These are phyloP conservation scores for Trametes cingulata DNA, from an alignment of 768 basidiomycete genomes.

Conservation along the genomic window DNA sequence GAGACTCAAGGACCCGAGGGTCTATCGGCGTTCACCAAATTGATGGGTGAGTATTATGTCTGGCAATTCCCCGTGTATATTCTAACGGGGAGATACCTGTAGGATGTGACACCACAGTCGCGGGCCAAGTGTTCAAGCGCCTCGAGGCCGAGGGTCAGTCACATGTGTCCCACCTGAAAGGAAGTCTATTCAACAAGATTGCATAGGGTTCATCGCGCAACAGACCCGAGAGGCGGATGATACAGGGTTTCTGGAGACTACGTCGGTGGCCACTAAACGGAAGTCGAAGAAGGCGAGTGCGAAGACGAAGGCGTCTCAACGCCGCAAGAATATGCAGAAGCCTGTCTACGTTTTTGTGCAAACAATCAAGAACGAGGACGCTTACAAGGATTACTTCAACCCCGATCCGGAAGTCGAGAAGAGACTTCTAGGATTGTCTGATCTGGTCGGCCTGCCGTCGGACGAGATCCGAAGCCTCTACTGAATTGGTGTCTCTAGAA, in stretches of 20 bases:
- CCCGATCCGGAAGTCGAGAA: constrained; percentile 60
- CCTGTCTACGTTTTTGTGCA: constrained; percentile 59
- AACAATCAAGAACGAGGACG: constrained; percentile 42
- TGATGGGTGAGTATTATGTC: constrained; percentile 48
- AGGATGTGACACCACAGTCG: constrained; percentile 57
- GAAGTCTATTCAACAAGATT: not conserved
- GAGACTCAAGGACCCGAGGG: constrained; percentile 48
- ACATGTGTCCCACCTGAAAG: not conserved
- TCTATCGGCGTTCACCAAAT: constrained; percentile 55
- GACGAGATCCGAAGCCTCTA: constrained; percentile 3
- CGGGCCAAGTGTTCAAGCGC: constrained; percentile 63
- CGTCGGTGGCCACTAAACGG: constrained; percentile 38
- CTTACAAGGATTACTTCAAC: constrained; percentile 71
- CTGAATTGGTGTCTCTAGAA: constrained; percentile 16
- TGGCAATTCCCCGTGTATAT: not conserved
- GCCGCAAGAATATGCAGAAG: constrained; percentile 55
- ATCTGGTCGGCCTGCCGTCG: constrained; percentile 45
- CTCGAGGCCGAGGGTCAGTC: constrained; percentile 68
- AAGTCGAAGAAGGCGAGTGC: constrained; percentile 34
- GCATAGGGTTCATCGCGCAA: constrained; percentile 60
- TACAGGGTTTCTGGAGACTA: constrained; percentile 47
- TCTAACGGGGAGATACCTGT: not conserved
- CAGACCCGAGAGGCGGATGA: constrained; percentile 51
- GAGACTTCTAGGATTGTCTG: constrained; percentile 57
- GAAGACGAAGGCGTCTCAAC: constrained; percentile 45